These are phyloP conservation scores for Tinospora cordifolia DNA, from an alignment of 164 flowering plant species.

Conservation along the genomic window DNA sequence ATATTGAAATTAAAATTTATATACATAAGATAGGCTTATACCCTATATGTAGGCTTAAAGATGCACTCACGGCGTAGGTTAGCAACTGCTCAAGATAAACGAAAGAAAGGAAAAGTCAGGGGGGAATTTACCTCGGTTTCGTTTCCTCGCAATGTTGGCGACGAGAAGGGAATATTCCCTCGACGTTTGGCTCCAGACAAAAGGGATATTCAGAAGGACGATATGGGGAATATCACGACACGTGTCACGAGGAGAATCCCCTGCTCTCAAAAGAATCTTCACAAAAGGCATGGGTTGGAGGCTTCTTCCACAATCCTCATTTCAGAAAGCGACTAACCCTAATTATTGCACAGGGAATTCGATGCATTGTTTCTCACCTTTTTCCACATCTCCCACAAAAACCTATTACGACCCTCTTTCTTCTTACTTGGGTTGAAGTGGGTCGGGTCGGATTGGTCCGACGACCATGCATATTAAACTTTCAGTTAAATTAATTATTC, in stretches of 20 bases:
- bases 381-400: not conserved
- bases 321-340: slow-evolving; percentile 50
- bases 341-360: slow-evolving; percentile 39
- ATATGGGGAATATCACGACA: slow-evolving; percentile 34
- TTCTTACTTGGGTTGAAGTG: not conserved
- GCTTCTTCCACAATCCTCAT: slow-evolving; percentile 52
- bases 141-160: slow-evolving; percentile 11
- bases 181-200: slow-evolving; percentile 31
- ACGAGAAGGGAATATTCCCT: slow-evolving; percentile 19
- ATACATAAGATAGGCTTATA: no score
- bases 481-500: no score
- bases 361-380: slow-evolving; percentile 23
- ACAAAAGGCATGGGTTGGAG: slow-evolving; percentile 65
- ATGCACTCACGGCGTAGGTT: no score
- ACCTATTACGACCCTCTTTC: not conserved
- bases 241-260: slow-evolving; percentile 52
- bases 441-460: no score
- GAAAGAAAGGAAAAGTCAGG: not conserved
- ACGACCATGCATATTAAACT: no score
- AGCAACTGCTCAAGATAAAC: no score
- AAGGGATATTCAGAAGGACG: slow-evolving; percentile 65
- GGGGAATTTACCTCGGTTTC: slow-evolving; percentile 16
- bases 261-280: slow-evolving; percentile 8
- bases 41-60: no score
- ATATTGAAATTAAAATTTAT: no score